Percentiles rank a stretch among this genome's conserved stretches.
These are phyloP conservation scores for Scutellaria baicalensis DNA, from an alignment of 257 asterid genomes.

Conservation along the genomic window DNA sequence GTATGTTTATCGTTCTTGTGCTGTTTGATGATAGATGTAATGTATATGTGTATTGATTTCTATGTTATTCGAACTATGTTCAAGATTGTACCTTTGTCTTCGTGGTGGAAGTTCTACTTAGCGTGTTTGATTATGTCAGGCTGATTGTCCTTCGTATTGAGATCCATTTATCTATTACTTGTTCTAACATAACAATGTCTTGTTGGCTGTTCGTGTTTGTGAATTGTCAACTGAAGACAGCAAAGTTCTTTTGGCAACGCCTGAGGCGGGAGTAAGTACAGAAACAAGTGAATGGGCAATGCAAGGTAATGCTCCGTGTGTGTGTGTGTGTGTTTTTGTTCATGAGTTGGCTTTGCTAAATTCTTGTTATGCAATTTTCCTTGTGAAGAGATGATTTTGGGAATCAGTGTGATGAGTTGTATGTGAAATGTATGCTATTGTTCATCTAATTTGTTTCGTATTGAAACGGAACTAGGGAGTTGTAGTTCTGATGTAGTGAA, in stretches of 20 bases:
- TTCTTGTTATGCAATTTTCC: background rate
- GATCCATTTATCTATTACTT: background rate
- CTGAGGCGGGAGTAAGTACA: conserved; percentile 55
- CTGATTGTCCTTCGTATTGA: background rate
- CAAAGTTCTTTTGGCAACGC: conserved; percentile 47
- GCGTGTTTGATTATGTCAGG: background rate
- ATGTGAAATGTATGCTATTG: background rate
- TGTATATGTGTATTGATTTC: background rate
- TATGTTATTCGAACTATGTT: background rate
- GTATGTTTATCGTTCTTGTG: too few relatives aligned
- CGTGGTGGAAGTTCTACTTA: background rate
- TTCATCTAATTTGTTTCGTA: background rate
- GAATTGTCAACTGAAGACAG: conserved; percentile 34
- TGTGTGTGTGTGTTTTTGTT: conserved; percentile 1
- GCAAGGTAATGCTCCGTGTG: conserved; percentile 50
- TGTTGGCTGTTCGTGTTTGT: background rate
- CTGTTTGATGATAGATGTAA: too few relatives aligned
- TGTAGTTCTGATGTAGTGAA: background rate
- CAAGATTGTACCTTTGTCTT: background rate
- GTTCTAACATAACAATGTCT: background rate
- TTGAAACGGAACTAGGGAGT: background rate
- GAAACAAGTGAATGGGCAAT: conserved; percentile 84
- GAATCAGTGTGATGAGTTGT: background rate
- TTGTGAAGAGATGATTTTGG: background rate
- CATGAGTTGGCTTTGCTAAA: background rate